phyloP scores from a whole-genome alignment of 2,329 filamentous ascomycete genomes.

The Cadophora sp. region DNA sequence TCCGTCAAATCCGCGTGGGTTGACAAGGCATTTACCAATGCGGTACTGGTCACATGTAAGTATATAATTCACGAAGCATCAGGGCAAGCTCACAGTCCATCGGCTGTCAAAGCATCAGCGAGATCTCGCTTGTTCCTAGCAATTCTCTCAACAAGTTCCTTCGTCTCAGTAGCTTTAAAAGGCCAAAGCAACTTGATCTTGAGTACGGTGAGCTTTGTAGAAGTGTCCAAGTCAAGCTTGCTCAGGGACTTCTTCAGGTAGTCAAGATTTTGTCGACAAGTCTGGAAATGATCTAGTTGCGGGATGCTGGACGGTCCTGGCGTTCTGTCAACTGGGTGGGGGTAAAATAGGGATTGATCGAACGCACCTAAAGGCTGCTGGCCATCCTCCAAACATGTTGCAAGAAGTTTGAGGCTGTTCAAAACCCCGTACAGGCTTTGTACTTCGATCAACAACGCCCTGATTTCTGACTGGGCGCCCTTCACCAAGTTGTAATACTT shows the following conservation, averaged over 20 bases:
- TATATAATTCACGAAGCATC: background rate
- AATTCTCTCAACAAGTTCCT: constrained; percentile 27
- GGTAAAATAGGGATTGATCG: background rate
- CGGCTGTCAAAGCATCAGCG: constrained; percentile 22
- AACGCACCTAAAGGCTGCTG: constrained; percentile 7
- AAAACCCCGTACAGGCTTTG: constrained; percentile 27
- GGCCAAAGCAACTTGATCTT: constrained; percentile 24
- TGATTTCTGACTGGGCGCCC: constrained; percentile 18
- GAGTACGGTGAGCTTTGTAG: background rate
- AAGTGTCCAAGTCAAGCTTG: constrained; percentile 22
- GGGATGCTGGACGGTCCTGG: constrained; percentile 10
- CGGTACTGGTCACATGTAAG: constrained; percentile 7
- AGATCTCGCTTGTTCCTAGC: constrained; percentile 24
- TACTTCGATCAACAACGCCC: constrained; percentile 22
- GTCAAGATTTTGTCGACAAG: constrained; percentile 26
- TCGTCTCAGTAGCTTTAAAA: constrained; percentile 24
- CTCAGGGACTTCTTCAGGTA: constrained; percentile 23
- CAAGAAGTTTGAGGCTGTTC: constrained; percentile 26
- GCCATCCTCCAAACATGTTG: constrained; percentile 22
- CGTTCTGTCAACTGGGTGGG: background rate
- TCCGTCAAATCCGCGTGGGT: constrained; percentile 13
- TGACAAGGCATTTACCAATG: constrained; percentile 25
- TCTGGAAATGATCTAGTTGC: constrained; percentile 27
- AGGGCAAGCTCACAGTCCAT: constrained; percentile 18
- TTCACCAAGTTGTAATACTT: constrained; percentile 25